Percentiles rank a stretch among this genome's conserved stretches.
phyloP scores from a whole-genome alignment of 257 asterid genomes.

The Salvia hispanica region DNA sequence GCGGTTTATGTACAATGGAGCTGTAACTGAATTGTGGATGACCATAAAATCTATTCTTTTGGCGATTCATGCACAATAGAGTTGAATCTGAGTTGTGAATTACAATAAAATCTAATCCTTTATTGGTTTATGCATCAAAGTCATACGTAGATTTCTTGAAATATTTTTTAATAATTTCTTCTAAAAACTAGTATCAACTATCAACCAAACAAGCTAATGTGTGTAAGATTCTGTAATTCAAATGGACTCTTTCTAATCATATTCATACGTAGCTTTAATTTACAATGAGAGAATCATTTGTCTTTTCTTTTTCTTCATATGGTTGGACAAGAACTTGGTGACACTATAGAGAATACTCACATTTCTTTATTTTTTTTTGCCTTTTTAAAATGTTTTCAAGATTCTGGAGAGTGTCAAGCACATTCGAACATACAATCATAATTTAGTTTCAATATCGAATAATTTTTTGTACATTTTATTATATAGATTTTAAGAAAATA shows the following conservation, averaged over 20 bases:
- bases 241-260: background rate
- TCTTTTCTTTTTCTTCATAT: slow-evolving; percentile 1
- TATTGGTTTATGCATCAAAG: too few relatives aligned
- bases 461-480: background rate
- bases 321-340: slow-evolving; percentile 11
- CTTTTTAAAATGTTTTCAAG: background rate
- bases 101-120: too few relatives aligned
- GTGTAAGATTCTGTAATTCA: background rate
- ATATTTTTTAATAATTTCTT: background rate
- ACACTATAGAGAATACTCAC: slow-evolving; percentile 15
- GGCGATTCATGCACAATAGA: too few relatives aligned
- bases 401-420: background rate
- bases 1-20: too few relatives aligned
- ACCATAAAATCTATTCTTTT: too few relatives aligned
- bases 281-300: background rate
- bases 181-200: too few relatives aligned
- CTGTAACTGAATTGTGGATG: too few relatives aligned
- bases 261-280: background rate
- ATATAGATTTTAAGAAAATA: background rate
- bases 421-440: background rate
- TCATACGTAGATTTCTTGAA: too few relatives aligned
- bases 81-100: too few relatives aligned
- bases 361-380: background rate
- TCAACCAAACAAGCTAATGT: too few relatives aligned
- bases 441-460: background rate